Percentiles rank a stretch among this genome's conserved stretches.
phyloP scores from a whole-genome alignment of 306 rosid genomes.

The Herpetospermum pedunculosum region DNA sequence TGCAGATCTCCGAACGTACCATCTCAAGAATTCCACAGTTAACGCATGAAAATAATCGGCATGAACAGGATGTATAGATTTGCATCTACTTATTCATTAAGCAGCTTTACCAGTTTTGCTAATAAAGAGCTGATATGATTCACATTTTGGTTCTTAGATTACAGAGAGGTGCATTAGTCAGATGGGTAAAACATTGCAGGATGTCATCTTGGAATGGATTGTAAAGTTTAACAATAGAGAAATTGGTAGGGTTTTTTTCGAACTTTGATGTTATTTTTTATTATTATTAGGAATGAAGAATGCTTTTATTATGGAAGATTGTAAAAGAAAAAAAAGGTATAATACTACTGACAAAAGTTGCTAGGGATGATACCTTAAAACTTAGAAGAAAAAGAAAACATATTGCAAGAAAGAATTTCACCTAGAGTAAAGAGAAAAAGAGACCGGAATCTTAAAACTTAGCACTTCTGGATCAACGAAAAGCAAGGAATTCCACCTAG shows the following conservation, averaged over 20 bases:
- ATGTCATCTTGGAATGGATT: slow-evolving; percentile 63
- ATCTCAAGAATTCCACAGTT: slow-evolving; percentile 47
- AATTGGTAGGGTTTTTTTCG: slow-evolving; percentile 37
- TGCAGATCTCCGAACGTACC: slow-evolving; percentile 51
- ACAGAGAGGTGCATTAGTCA: slow-evolving; percentile 61
- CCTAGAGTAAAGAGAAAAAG: background rate
- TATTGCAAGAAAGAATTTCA: background rate
- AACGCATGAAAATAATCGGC: slow-evolving; percentile 66
- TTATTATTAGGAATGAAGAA: background rate
- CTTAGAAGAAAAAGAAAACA: background rate
- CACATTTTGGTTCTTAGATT: slow-evolving; percentile 31
- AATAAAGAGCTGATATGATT: slow-evolving; percentile 1
- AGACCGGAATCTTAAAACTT: background rate
- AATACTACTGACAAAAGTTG: background rate
- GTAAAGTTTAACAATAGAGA: slow-evolving; percentile 49
- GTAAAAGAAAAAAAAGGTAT: background rate
- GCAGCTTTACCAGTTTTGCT: slow-evolving; percentile 5
- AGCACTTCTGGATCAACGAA: background rate
- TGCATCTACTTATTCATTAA: background rate
- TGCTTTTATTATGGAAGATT: background rate
- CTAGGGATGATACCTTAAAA: background rate
- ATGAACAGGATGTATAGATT: slow-evolving; percentile 51
- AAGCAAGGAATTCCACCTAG: background rate
- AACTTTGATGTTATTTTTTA: background rate
- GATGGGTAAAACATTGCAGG: slow-evolving; percentile 80